phyloP scores from a whole-genome alignment of 306 rosid species.

The Glycine latifolia region DNA sequence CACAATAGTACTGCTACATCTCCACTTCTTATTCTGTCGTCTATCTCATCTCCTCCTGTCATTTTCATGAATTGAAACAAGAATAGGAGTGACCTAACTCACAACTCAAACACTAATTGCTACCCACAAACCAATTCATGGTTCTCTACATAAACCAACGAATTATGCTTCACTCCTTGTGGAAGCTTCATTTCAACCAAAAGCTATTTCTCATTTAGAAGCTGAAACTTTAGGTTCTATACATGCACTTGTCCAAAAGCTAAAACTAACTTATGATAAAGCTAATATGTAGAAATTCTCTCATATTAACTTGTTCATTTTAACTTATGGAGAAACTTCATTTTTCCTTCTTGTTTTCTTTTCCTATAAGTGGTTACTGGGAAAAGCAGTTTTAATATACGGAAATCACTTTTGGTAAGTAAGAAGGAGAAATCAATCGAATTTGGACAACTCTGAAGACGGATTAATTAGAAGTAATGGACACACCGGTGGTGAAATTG shows the following conservation, averaged over 20 bases:
- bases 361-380: too few relatives aligned
- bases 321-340: neutral
- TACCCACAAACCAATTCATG: neutral
- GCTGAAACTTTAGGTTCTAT: too few relatives aligned
- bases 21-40: neutral
- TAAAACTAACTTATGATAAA: neutral
- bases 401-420: neutral
- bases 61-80: neutral
- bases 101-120: neutral
- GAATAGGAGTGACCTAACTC: neutral
- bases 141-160: neutral
- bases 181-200: neutral
- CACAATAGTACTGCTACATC: neutral
- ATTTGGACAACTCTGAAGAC: neutral
- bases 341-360: neutral
- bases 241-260: neutral
- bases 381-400: neutral
- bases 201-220: neutral
- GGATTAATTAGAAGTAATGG: neutral
- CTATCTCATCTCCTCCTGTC: neutral
- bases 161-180: neutral
- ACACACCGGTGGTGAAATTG: neutral
- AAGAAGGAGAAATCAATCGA: neutral
- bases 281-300: neutral
- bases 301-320: neutral